Conservation (phyloP, 2,329 filamentous ascomycete genomes). For the Metarhizium sp. region DNA sequence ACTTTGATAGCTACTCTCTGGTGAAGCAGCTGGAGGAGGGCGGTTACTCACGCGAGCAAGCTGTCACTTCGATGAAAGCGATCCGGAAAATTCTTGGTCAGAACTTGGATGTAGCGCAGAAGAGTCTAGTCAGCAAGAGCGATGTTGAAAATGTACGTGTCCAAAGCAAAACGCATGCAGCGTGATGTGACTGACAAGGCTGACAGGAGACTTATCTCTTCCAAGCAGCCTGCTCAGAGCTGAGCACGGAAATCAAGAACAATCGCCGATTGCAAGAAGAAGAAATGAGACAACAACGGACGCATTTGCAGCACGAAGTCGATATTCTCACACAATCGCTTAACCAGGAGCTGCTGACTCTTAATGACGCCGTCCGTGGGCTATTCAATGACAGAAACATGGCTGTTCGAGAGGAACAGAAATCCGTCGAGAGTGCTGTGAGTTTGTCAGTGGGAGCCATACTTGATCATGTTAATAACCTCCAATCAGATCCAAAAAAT, state of each 20-base stretch:
- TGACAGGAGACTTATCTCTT: slow-evolving; percentile 78
- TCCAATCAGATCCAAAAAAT: slow-evolving; percentile 69
- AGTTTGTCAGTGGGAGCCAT: slow-evolving; percentile 16
- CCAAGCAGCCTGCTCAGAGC: slow-evolving; percentile 83
- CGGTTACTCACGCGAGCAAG: slow-evolving; percentile 65
- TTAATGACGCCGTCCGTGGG: slow-evolving; percentile 88
- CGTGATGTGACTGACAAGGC: neutral
- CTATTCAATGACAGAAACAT: slow-evolving; percentile 97
- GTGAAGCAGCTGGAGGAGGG: slow-evolving; percentile 71
- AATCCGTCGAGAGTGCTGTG: slow-evolving; percentile 71
- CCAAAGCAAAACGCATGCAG: neutral
- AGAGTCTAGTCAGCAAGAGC: slow-evolving; percentile 76
- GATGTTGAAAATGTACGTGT: slow-evolving; percentile 69
- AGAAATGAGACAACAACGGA: slow-evolving; percentile 71
- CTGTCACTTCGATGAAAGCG: slow-evolving; percentile 85
- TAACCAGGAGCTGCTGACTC: slow-evolving; percentile 68
- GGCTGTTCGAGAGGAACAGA: slow-evolving; percentile 80
- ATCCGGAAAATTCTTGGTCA: slow-evolving; percentile 66
- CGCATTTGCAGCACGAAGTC: slow-evolving; percentile 85
- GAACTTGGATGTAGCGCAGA: slow-evolving; percentile 73
- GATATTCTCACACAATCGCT: slow-evolving; percentile 82
- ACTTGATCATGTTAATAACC: neutral
- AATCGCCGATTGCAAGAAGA: slow-evolving; percentile 70
- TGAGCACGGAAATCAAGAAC: slow-evolving; percentile 77
- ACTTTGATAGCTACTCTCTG: slow-evolving; percentile 90